Conservation (phyloP, 2,329 filamentous ascomycete species). For the Botryotinia globosa region DNA sequence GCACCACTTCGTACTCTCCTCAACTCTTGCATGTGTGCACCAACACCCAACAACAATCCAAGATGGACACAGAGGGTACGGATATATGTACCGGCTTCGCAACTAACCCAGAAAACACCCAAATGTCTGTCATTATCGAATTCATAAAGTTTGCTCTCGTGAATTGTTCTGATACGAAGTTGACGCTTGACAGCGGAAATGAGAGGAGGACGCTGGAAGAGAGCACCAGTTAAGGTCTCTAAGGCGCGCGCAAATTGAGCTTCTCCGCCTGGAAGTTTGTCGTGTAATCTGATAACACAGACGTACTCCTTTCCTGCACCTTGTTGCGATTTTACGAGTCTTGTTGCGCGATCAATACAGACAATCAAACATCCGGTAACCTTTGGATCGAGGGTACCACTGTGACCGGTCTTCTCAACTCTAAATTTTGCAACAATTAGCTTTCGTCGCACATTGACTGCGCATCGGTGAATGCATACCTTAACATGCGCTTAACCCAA, state of each 20-base stretch:
- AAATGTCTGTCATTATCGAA: conserved; percentile 98
- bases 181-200: conserved; percentile 99
- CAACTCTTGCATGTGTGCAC: conserved; percentile 98
- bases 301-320: conserved; percentile 99
- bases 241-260: conserved; percentile 89
- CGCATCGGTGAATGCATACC: conserved; percentile 49
- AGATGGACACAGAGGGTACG: conserved; percentile 96
- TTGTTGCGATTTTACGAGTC: conserved; percentile 98
- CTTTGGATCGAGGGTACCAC: conserved; percentile 95
- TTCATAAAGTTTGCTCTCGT: conserved; percentile 94
- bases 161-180: conserved; percentile 95
- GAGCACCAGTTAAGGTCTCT: conserved; percentile 91
- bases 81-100: conserved; percentile 98
- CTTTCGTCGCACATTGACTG: conserved; percentile 10
- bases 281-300: conserved; percentile 89
- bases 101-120: conserved; percentile 98
- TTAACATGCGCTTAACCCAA: conserved; percentile 97
- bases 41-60: conserved; percentile 71
- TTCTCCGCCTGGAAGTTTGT: conserved; percentile 90
- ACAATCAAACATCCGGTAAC: conserved; percentile 95
- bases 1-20: conserved; percentile 90
- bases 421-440: conserved; percentile 43
- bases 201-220: conserved; percentile 94
- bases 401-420: conserved; percentile 96
- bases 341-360: conserved; percentile 93